These are phyloP conservation scores for Tanacetum coccineum DNA, from an alignment of 129 eudicot genomes.

Conservation along the genomic window DNA sequence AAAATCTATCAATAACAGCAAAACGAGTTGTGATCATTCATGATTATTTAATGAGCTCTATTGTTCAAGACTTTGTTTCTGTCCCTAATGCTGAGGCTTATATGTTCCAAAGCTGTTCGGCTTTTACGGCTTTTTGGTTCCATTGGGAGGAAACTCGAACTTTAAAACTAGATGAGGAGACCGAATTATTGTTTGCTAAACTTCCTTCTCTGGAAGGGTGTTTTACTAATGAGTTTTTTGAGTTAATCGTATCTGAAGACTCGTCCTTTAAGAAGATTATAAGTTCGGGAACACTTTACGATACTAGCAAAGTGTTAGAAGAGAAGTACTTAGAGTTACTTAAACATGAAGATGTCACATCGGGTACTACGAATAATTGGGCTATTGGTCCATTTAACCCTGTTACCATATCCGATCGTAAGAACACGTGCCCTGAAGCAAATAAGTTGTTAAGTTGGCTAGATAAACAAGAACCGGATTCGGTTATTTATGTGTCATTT, in stretches of 20 bases:
- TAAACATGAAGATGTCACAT: not conserved
- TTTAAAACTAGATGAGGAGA: conserved; percentile 13
- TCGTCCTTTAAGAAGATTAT: conserved; percentile 19
- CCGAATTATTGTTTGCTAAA: not conserved
- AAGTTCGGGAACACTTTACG: conserved; percentile 31
- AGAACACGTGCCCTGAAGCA: too few relatives aligned
- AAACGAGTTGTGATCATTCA: conserved; percentile 29
- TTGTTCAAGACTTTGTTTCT: conserved; percentile 29
- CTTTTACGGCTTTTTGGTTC: conserved; percentile 32
- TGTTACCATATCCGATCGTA: not conserved
- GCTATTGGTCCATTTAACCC: conserved; percentile 37
- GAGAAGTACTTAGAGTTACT: conserved; percentile 24
- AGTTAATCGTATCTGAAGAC: conserved; percentile 19
- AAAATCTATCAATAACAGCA: conserved; percentile 17
- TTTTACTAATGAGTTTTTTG: conserved; percentile 20
- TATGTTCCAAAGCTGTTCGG: conserved; percentile 34
- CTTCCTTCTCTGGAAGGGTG: conserved; percentile 31
- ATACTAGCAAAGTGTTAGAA: conserved; percentile 28
- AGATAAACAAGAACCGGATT: too few relatives aligned
- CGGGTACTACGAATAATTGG: conserved; percentile 26
- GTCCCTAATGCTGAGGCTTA: conserved; percentile 26
- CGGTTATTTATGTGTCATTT: too few relatives aligned
- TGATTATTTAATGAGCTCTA: conserved; percentile 40
- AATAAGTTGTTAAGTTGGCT: too few relatives aligned
- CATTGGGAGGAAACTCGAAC: conserved; percentile 30